phyloP scores from a whole-genome alignment of 371 early-diverging fungal species.

The Mucor racemosus region DNA sequence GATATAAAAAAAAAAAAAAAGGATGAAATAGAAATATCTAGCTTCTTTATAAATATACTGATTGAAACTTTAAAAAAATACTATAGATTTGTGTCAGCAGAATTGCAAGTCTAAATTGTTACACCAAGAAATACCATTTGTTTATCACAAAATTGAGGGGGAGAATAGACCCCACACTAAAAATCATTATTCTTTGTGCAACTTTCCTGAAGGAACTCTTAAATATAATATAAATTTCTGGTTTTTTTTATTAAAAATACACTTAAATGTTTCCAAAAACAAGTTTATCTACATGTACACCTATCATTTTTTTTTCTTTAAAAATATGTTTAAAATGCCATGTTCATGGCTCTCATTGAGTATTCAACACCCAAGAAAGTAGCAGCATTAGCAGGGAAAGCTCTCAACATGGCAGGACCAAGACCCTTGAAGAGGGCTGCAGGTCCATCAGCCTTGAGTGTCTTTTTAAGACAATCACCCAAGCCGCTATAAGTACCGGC shows the following conservation, averaged over 20 bases:
- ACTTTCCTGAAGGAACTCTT: slow-evolving; percentile 8
- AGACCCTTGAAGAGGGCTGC: slow-evolving; percentile 95
- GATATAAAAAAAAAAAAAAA: slow-evolving; percentile 15
- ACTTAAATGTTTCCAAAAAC: slow-evolving; percentile 12
- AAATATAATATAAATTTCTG: slow-evolving; percentile 1
- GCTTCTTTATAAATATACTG: slow-evolving; percentile 10
- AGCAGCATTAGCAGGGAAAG: slow-evolving; percentile 77
- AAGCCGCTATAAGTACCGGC: slow-evolving; percentile 91
- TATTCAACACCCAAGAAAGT: slow-evolving; percentile 60
- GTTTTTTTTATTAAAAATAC: slow-evolving; percentile 11
- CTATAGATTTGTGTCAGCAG: slow-evolving; percentile 29
- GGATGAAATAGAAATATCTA: slow-evolving; percentile 7
- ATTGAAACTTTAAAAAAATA: slow-evolving; percentile 8
- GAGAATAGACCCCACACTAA: slow-evolving; percentile 1
- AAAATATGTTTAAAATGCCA: slow-evolving; percentile 36
- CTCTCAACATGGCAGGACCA: slow-evolving; percentile 80
- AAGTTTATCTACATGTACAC: slow-evolving; percentile 16
- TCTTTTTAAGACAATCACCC: slow-evolving; percentile 78
- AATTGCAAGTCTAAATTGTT: slow-evolving; percentile 14
- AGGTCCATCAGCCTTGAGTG: slow-evolving; percentile 88
- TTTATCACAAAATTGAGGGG: slow-evolving; percentile 15
- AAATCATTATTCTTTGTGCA: slow-evolving; percentile 2
- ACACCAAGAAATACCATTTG: slow-evolving; percentile 7
- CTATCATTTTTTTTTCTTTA: slow-evolving; percentile 9
- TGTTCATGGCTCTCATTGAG: slow-evolving; percentile 52